These are phyloP conservation scores for Fusarium stilboides DNA, from an alignment of 2,329 filamentous ascomycete species.

Conservation along the genomic window DNA sequence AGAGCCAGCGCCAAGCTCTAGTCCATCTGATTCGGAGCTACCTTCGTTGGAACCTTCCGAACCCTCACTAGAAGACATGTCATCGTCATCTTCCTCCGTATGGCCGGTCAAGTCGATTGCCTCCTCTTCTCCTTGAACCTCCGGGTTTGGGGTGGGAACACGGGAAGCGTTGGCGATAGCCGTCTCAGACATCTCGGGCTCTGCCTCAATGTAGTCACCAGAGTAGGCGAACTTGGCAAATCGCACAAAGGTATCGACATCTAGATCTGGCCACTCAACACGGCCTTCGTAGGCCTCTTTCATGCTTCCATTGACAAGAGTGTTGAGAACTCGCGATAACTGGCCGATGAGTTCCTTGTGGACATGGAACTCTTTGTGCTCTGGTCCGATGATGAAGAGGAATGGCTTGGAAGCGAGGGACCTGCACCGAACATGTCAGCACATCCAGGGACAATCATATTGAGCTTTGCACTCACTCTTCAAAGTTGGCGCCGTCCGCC, in stretches of 20 bases:
- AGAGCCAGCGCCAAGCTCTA: not conserved
- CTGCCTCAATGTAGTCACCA: slow-evolving; percentile 42
- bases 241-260: slow-evolving; percentile 49
- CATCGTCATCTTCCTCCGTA: not conserved
- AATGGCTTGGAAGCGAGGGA: slow-evolving; percentile 48
- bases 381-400: slow-evolving; percentile 43
- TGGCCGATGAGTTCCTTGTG: slow-evolving; percentile 45
- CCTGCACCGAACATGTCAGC: slow-evolving; percentile 21
- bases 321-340: slow-evolving; percentile 43
- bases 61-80: not conserved
- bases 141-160: not conserved
- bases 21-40: not conserved
- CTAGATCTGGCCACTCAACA: slow-evolving; percentile 46
- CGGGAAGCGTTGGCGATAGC: not conserved
- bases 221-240: slow-evolving; percentile 49
- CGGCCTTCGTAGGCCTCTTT: slow-evolving; percentile 45
- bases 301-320: slow-evolving; percentile 48
- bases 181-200: slow-evolving; percentile 19
- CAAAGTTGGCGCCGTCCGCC: slow-evolving; percentile 28
- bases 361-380: slow-evolving; percentile 46
- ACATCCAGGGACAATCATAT: not conserved
- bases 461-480: slow-evolving; percentile 33
- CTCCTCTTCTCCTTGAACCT: not conserved
- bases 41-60: slow-evolving; percentile 1
- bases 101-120: slow-evolving; percentile 8